Evolutionary conservation across 345 rosid genomes (phyloP), one percentile per base, ranked within the genome.

Genomic region (Melastoma malabathricum): DNA sequence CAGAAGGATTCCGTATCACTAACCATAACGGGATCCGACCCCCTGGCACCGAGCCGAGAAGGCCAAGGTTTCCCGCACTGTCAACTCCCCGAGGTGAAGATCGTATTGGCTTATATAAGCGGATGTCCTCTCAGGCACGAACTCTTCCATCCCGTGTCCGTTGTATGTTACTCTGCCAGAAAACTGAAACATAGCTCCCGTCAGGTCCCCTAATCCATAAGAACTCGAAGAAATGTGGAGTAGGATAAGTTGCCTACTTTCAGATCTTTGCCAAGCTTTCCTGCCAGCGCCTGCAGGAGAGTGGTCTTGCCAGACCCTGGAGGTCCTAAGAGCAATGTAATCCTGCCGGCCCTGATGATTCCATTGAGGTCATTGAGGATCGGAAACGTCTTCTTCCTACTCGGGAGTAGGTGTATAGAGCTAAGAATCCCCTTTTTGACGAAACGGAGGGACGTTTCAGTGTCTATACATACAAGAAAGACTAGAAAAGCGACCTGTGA

Each of bases 41-140:
- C 88, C 88, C 47, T 81, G 88, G 48, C 88, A 81, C 63, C 79
- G 57, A 13, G 81, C 79, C 0, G 88, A 73, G 64, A 81, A 81
- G 43, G 80, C 74, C 57, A 79, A 55, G 3, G 86, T 79, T 61
- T 79, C 86, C 55, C 86, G 74, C 13, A 79, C 86, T 5, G 86
- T 79, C 86, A 79, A 64, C 63, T 79, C 86, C 19, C 72, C 77
- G 3, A 79, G 72, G 22, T 79, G 86, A 10, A 73, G 74, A 79
- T 79, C 82, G 50, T 76, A 31, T 29, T 79, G 86, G 50, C 81
- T 76, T 38, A 79, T 79, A 51, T 79, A 79, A 43, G 86, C 82
- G 6, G 86, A 64, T 38, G 77, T 64, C 50, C 82, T 79, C 57
- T 79, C 82, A 0, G 86, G 78, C 12, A 79, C 82, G 59, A 81